phyloP scores from a whole-genome alignment of 2,329 filamentous ascomycete genomes.

The Xylariaceae sp. region DNA sequence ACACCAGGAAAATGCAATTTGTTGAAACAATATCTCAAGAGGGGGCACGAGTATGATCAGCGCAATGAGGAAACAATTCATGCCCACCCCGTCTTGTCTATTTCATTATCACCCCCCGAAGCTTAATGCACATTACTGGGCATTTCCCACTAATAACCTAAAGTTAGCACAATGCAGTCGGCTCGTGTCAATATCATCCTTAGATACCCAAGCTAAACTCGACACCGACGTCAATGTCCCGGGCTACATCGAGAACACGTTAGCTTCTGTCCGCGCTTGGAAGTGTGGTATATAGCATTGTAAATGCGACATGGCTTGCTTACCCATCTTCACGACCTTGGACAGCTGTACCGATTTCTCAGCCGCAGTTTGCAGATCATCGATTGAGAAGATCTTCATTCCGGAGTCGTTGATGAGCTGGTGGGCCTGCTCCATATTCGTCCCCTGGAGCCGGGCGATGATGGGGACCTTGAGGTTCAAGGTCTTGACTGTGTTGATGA shows the following conservation, averaged over 20 bases:
- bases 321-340: constrained; percentile 97
- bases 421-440: constrained; percentile 94
- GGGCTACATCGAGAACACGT: constrained; percentile 49
- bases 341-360: constrained; percentile 99
- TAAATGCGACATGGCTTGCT: constrained; percentile 47
- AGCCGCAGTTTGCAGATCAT: constrained; percentile 93
- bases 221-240: constrained; percentile 95
- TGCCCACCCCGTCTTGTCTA: constrained; percentile 18
- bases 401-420: constrained; percentile 93
- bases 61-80: constrained; percentile 15
- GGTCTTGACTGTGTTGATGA: constrained; percentile 89
- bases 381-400: constrained; percentile 99
- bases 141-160: constrained; percentile 29
- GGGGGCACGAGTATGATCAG: constrained; percentile 11
- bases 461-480: constrained; percentile 97
- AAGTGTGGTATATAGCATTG: background rate
- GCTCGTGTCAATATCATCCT: constrained; percentile 32
- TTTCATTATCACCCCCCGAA: constrained; percentile 16
- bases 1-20: constrained; percentile 10
- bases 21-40: constrained; percentile 10
- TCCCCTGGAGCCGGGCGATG: constrained; percentile 94
- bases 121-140: constrained; percentile 17
- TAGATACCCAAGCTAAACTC: constrained; percentile 95
- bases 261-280: constrained; percentile 18
- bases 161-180: constrained; percentile 35